Evolutionary conservation across 805 yeast genomes (phyloP).

Genomic region (Saccharomycopsis javanensis): DNA sequence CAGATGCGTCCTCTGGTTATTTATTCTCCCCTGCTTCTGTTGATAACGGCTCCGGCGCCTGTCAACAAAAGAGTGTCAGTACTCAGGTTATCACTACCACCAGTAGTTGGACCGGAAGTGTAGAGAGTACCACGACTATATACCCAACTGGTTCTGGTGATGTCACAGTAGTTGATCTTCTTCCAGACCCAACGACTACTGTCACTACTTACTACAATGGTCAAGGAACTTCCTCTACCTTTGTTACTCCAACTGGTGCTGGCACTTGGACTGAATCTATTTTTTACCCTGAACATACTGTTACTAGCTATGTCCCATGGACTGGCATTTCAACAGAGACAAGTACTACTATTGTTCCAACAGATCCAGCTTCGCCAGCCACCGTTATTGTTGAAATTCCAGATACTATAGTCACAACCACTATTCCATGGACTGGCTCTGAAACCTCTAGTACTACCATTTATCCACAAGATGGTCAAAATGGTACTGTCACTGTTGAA

Average conservation of each 20-base stretch:
- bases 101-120: conserved; percentile 4
- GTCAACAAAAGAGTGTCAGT: not conserved
- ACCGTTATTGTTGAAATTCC: conserved; percentile 7
- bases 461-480: not conserved
- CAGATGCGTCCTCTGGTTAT: not conserved
- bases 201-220: conserved; percentile 2
- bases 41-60: not conserved
- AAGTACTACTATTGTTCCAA: not conserved
- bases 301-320: not conserved
- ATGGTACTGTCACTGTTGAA: not conserved
- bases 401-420: conserved; percentile 1
- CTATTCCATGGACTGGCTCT: conserved; percentile 6
- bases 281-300: not conserved
- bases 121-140: not conserved
- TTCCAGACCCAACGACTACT: conserved; percentile 3
- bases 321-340: not conserved
- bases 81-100: not conserved
- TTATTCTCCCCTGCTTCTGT: not conserved
- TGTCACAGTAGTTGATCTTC: conserved; percentile 3
- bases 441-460: conserved; percentile 4
- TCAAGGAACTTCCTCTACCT: not conserved
- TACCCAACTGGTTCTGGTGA: conserved; percentile 9
- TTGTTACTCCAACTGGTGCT: conserved; percentile 8
- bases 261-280: conserved; percentile 1
- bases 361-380: not conserved